These are phyloP conservation scores for Calonectria pauciramosa DNA, from an alignment of 2,329 filamentous ascomycete genomes.

Conservation along the genomic window DNA sequence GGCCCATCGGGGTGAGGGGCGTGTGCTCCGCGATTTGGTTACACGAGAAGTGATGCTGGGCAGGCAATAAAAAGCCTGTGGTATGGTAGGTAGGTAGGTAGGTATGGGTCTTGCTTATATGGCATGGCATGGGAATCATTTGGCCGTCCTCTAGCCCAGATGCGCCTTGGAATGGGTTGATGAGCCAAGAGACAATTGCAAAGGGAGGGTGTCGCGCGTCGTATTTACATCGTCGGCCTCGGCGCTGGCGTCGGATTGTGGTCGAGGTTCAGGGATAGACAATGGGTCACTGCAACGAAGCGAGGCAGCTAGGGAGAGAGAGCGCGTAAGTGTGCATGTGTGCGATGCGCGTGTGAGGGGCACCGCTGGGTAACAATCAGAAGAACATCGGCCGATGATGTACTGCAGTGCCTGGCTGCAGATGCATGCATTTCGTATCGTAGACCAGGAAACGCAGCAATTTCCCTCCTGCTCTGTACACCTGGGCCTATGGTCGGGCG, in stretches of 20 bases:
- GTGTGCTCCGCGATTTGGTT: neutral
- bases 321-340: constrained; percentile 2
- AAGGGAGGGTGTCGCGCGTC: constrained; percentile 13
- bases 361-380: constrained; percentile 1
- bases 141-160: neutral
- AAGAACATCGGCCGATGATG: constrained; percentile 17
- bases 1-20: neutral
- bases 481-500: neutral
- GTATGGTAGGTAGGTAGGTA: neutral
- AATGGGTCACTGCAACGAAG: constrained; percentile 10
- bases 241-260: constrained; percentile 17
- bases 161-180: constrained; percentile 16
- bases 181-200: neutral
- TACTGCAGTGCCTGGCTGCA: neutral
- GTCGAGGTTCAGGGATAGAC: constrained; percentile 19
- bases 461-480: neutral
- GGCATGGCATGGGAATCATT: neutral
- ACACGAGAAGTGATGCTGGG: neutral
- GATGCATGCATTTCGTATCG: constrained; percentile 3
- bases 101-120: neutral
- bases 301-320: neutral
- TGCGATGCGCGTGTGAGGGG: constrained; percentile 2
- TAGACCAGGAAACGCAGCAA: neutral
- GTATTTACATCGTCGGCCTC: constrained; percentile 15
- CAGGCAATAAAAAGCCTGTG: neutral